A percentile compares a stretch with the other conserved stretches of the same genome.
These are phyloP conservation scores for Circinella minor DNA, from an alignment of 371 early-diverging fungal genomes.

Conservation along the genomic window DNA sequence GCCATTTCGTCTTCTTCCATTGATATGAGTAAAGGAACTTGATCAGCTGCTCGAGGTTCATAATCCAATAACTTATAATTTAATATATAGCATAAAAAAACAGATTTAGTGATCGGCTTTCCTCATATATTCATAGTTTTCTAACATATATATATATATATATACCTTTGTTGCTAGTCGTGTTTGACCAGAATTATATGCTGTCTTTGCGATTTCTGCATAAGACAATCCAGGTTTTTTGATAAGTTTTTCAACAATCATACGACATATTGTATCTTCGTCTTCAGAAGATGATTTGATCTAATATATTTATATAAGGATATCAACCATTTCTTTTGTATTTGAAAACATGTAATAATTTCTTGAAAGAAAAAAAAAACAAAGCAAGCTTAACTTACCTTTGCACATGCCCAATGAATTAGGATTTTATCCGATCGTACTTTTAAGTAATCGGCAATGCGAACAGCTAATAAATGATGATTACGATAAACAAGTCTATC, in stretches of 20 bases:
- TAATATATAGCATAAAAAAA: background rate
- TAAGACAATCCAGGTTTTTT: slow-evolving; percentile 80
- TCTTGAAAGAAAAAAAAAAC: background rate
- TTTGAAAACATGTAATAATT: no score
- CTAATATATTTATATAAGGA: slow-evolving; percentile 24
- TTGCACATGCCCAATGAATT: slow-evolving; percentile 96
- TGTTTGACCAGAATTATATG: slow-evolving; percentile 85
- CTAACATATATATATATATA: background rate
- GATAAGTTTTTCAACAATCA: slow-evolving; percentile 79
- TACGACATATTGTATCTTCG: slow-evolving; percentile 81
- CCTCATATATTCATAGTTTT: no score
- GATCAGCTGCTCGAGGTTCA: slow-evolving; percentile 93
- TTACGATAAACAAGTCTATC: slow-evolving; percentile 84
- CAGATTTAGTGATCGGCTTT: no score
- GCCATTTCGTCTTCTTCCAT: slow-evolving; percentile 93
- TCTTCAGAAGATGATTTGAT: slow-evolving; percentile 85
- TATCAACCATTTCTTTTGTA: background rate
- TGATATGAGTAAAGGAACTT: slow-evolving; percentile 91
- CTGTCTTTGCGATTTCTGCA: slow-evolving; percentile 93
- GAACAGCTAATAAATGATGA: slow-evolving; percentile 84
- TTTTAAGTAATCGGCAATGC: slow-evolving; percentile 83
- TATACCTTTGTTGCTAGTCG: slow-evolving; percentile 82
- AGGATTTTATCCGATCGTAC: slow-evolving; percentile 82
- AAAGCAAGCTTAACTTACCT: slow-evolving; percentile 48
- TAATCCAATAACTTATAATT: slow-evolving; percentile 73